Conservation (phyloP, 768 basidiomycete species). For the Trametes coccinea region DNA sequence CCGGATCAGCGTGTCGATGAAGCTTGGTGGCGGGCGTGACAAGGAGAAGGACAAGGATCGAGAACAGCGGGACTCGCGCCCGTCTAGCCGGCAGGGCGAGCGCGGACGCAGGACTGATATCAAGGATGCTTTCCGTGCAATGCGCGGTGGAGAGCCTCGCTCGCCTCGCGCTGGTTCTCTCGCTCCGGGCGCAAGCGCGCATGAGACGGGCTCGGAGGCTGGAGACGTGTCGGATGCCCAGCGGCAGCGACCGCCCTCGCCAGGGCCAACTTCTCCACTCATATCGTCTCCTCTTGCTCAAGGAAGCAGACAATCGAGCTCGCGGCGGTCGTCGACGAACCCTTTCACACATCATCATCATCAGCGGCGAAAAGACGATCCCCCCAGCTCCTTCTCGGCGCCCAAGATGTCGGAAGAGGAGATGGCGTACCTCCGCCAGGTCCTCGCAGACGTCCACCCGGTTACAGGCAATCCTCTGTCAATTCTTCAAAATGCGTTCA, state of each 20-base stretch:
- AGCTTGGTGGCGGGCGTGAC: slow-evolving; percentile 32
- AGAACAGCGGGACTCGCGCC: slow-evolving; percentile 28
- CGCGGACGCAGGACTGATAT: slow-evolving; percentile 27
- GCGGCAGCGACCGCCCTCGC: slow-evolving; percentile 1
- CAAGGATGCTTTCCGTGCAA: slow-evolving; percentile 35
- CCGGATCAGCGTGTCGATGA: slow-evolving; percentile 61
- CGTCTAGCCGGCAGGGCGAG: slow-evolving; percentile 24
- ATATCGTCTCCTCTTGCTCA: slow-evolving; percentile 2
- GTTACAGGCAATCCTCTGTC: slow-evolving; percentile 49
- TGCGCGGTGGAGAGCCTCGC: slow-evolving; percentile 12
- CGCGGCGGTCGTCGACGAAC: slow-evolving; percentile 13
- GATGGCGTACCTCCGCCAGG: slow-evolving; percentile 63
- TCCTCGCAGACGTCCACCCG: slow-evolving; percentile 63
- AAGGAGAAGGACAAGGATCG: slow-evolving; percentile 28
- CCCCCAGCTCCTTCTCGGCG: slow-evolving; percentile 43
- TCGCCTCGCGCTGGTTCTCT: slow-evolving; percentile 11
- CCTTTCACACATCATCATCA: slow-evolving; percentile 13
- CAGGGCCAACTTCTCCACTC: slow-evolving; percentile 1
- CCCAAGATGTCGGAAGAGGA: slow-evolving; percentile 60
- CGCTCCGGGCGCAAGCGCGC: slow-evolving; percentile 4
- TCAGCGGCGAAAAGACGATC: slow-evolving; percentile 28
- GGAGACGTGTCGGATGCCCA: slow-evolving; percentile 14
- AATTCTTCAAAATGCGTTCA: slow-evolving; percentile 43
- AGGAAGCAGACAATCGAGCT: slow-evolving; percentile 6
- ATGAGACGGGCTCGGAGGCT: slow-evolving; percentile 8